Evolutionary conservation across 2,329 filamentous ascomycete species (phyloP).

Genomic region (Knufia fluminis): DNA sequence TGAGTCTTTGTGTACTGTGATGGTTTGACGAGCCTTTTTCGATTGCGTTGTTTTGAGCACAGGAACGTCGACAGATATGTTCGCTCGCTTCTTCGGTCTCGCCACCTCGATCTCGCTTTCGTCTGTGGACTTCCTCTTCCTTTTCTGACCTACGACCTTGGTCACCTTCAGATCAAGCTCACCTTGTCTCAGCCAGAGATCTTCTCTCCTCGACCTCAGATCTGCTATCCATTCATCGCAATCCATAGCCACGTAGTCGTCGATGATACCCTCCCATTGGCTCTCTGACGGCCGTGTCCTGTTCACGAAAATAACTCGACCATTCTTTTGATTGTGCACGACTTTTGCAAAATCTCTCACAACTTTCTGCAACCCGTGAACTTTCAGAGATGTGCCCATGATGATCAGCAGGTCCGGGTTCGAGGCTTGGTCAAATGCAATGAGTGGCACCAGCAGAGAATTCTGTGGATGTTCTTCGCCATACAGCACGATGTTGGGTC

Average conservation of each 20-base stretch:
- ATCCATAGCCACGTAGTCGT: conserved; percentile 67
- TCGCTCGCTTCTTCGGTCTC: conserved; percentile 15
- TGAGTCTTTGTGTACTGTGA: neutral
- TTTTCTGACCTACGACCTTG: conserved; percentile 18
- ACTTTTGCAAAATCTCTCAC: conserved; percentile 63
- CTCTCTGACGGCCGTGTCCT: conserved; percentile 63
- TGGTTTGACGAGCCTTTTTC: neutral
- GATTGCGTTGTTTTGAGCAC: neutral
- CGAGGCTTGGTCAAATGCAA: conserved; percentile 57
- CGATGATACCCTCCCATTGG: conserved; percentile 62
- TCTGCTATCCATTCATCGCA: conserved; percentile 65
- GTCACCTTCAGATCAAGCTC: conserved; percentile 22
- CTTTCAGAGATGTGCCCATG: conserved; percentile 60
- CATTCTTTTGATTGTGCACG: conserved; percentile 51
- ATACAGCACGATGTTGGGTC: conserved; percentile 66
- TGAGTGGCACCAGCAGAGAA: conserved; percentile 57
- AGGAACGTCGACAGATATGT: conserved; percentile 7
- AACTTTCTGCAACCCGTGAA: conserved; percentile 62
- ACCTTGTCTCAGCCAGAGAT: conserved; percentile 42
- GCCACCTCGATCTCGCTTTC: conserved; percentile 9
- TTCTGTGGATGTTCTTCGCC: conserved; percentile 63
- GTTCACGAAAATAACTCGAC: conserved; percentile 59
- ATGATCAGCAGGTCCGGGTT: conserved; percentile 60
- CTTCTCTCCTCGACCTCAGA: conserved; percentile 49
- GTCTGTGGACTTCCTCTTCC: conserved; percentile 19